phyloP scores from a whole-genome alignment of 2,329 filamentous ascomycete genomes.

The Dendryphion nanum region DNA sequence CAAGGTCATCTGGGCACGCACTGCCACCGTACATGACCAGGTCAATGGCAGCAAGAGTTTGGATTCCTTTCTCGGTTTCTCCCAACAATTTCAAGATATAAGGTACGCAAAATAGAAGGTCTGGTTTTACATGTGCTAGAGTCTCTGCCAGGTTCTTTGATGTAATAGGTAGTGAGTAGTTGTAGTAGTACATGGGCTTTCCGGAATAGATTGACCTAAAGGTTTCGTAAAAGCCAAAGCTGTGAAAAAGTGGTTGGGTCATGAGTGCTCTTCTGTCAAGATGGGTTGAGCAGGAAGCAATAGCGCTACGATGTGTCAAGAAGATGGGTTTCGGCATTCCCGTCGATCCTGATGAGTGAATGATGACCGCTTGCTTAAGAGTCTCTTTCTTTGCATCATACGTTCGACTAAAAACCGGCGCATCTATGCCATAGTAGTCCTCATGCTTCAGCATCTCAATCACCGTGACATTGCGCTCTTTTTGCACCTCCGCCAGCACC shows the following conservation, averaged over 20 bases:
- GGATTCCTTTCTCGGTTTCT: constrained; percentile 57
- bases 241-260: constrained; percentile 25
- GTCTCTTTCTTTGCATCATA: constrained; percentile 23
- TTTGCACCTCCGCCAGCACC: constrained; percentile 29
- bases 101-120: constrained; percentile 62
- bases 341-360: constrained; percentile 58
- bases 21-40: constrained; percentile 59
- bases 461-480: constrained; percentile 15
- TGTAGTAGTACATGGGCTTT: constrained; percentile 23
- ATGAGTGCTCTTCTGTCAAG: constrained; percentile 20
- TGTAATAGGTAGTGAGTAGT: constrained; percentile 19
- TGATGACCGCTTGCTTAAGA: constrained; percentile 38
- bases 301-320: constrained; percentile 49
- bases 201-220: constrained; percentile 23
- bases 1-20: constrained; percentile 59
- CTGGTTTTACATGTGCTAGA: constrained; percentile 33
- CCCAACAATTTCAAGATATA: constrained; percentile 64
- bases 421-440: neutral
- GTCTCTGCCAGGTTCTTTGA: constrained; percentile 15
- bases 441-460: constrained; percentile 18
- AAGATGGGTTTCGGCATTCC: constrained; percentile 64
- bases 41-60: constrained; percentile 46
- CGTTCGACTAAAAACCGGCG: constrained; percentile 10
- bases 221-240: constrained; percentile 21
- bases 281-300: constrained; percentile 17